These are phyloP conservation scores for Grifola frondosa DNA, from an alignment of 1,284 basidiomycete species.

Conservation along the genomic window DNA sequence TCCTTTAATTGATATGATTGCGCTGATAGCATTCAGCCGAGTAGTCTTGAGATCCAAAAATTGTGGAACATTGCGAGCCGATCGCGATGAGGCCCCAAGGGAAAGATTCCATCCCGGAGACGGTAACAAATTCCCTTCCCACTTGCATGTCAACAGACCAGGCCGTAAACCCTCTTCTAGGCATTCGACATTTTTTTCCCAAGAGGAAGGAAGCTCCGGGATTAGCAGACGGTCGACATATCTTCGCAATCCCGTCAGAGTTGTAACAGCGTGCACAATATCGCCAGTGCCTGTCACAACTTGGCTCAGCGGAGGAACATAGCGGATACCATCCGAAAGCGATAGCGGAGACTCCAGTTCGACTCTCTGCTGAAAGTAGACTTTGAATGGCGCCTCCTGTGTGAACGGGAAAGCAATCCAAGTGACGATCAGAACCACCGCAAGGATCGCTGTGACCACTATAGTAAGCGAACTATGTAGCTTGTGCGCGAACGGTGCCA, in stretches of 20 bases:
- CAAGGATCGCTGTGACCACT: conserved; percentile 42
- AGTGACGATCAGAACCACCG: conserved; percentile 44
- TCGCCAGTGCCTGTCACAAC: not conserved
- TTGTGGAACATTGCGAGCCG: not conserved
- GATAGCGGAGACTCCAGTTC: conserved; percentile 33
- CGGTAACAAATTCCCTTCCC: conserved; percentile 32
- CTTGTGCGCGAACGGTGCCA: conserved; percentile 62
- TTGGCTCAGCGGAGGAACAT: conserved; percentile 12
- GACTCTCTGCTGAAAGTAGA: conserved; percentile 66
- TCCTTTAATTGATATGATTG: conserved; percentile 41
- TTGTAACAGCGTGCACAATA: conserved; percentile 33
- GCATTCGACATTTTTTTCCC: conserved; percentile 28
- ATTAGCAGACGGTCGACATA: conserved; percentile 46
- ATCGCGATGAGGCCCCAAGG: not conserved
- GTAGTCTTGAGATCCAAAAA: conserved; percentile 32
- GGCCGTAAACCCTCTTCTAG: conserved; percentile 12
- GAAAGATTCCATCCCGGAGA: conserved; percentile 28
- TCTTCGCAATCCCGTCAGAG: conserved; percentile 45
- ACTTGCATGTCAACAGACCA: conserved; percentile 39
- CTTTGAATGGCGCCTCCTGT: conserved; percentile 56
- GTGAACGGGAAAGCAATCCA: conserved; percentile 64
- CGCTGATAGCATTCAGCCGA: conserved; percentile 36
- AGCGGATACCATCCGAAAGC: not conserved
- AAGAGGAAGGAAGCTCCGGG: conserved; percentile 53
- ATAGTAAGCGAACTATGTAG: conserved; percentile 47